These are phyloP conservation scores for Epichloe coenophiala DNA, from an alignment of 2,329 filamentous ascomycete species.

Conservation along the genomic window DNA sequence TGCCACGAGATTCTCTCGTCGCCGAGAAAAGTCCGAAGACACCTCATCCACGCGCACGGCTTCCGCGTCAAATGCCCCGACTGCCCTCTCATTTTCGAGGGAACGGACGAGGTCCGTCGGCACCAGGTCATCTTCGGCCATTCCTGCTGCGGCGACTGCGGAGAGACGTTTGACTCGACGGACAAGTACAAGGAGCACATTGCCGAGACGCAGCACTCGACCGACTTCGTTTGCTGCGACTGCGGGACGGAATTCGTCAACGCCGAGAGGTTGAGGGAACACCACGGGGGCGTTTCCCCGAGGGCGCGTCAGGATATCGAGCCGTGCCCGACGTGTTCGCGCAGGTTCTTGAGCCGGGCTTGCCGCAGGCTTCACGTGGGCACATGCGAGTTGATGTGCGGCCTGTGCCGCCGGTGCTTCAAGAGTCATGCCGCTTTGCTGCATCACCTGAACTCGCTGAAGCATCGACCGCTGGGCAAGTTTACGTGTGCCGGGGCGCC, in stretches of 20 bases:
- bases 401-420: constrained; percentile 1
- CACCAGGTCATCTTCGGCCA: background rate
- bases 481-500: too few species aligned
- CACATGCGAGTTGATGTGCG: background rate
- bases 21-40: background rate
- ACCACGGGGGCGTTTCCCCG: background rate
- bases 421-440: background rate
- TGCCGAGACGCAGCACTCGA: background rate
- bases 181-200: background rate
- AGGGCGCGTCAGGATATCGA: background rate
- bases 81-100: background rate
- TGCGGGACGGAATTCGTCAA: constrained; percentile 1
- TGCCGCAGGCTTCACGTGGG: background rate
- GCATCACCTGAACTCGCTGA: constrained; percentile 1
- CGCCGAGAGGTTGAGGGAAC: background rate
- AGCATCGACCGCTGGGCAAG: constrained; percentile 6
- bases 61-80: background rate
- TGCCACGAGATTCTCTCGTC: background rate
- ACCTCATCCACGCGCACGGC: background rate
- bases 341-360: background rate
- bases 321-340: background rate
- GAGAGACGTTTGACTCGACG: background rate
- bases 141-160: background rate
- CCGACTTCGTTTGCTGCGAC: constrained; percentile 4
- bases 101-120: background rate